A percentile compares a stretch with the other conserved stretches of the same genome.
phyloP scores from a whole-genome alignment of 2,329 filamentous ascomycete genomes.

The Triangularia verruculosa region DNA sequence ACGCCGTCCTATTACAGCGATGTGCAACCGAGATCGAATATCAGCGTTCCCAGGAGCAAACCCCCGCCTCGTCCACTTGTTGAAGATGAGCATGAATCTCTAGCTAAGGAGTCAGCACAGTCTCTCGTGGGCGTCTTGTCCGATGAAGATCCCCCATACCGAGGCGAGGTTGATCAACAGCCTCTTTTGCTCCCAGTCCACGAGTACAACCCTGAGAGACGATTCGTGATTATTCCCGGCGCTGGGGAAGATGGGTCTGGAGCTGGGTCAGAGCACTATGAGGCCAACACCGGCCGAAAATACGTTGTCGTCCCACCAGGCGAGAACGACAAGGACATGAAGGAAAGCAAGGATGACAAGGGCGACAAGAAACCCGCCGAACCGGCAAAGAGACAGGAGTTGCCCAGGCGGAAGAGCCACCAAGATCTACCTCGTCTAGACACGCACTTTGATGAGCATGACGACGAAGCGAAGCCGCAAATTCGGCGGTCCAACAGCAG shows the following conservation, averaged over 20 bases:
- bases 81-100: constrained; percentile 64
- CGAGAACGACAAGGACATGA: constrained; percentile 28
- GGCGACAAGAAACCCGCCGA: constrained; percentile 13
- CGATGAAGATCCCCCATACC: constrained; percentile 56
- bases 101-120: constrained; percentile 58
- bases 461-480: constrained; percentile 14
- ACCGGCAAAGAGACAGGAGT: constrained; percentile 28
- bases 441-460: constrained; percentile 37
- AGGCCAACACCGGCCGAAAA: constrained; percentile 44
- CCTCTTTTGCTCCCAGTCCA: constrained; percentile 63
- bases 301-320: constrained; percentile 33
- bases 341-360: constrained; percentile 25
- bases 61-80: constrained; percentile 61
- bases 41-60: constrained; percentile 17
- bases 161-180: constrained; percentile 66
- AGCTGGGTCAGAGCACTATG: constrained; percentile 31
- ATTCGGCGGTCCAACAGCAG: constrained; percentile 25
- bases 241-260: constrained; percentile 28
- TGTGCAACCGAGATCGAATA: constrained; percentile 9
- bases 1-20: background rate
- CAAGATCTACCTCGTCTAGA: constrained; percentile 46
- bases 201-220: constrained; percentile 59
- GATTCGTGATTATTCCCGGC: constrained; percentile 57
- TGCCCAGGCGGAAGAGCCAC: constrained; percentile 36
- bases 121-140: constrained; percentile 32